Evolutionary conservation across 2,329 filamentous ascomycete species (phyloP), one percentile per base, ranked within the genome.

Genomic region (Exophiala oligosperma): DNA sequence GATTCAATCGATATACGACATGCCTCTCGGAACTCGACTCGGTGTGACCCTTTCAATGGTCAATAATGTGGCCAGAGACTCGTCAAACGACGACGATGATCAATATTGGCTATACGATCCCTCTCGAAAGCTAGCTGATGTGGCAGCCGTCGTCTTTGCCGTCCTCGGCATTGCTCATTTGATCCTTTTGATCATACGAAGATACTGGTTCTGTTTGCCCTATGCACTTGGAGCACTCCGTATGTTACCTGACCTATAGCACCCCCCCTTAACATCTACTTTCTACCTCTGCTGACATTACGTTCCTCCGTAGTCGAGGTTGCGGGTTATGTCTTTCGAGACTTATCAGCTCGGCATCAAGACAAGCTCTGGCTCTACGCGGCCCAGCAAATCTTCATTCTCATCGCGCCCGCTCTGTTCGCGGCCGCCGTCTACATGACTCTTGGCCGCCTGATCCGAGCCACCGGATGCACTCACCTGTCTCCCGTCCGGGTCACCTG

Each of bases 371-470:
- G n/a, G 14, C 40, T 43, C 40, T 43, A 43, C n/a, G 40, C 40
- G 9, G 54, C 67, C 1, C 72, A 72, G 6, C 72, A 72, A 3
- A 64, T 81, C 6, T 64, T 81, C 3, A 73, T 81, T 29, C 67
- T 81, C 1, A 67, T 79, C 2, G 73, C 76, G 0, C 73, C 72
- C 4, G 64, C 76, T 0, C 70, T 77, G 74, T 73, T 79, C 7
- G 79, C 79, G 55, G 76, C 76, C 2, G 79, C 75, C 54, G 71
- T 72, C n/a, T 79, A 78, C 66, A 78, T 79, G 74, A 69, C 73
- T 4, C 69, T 79, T 8, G 76, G 71, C 4, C 72, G 76, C 1
- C 76, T 79, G 73, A 72, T 77, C 21, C 64, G 77, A 63, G 35
- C 49, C n/a, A n/a, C 35, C 23, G 29, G 1, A 68, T 71, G 0